A percentile compares a stretch with the other conserved stretches of the same genome.
Conservation (phyloP, 2,329 filamentous ascomycete genomes). For the Lasiodiplodia hormozganensis region DNA sequence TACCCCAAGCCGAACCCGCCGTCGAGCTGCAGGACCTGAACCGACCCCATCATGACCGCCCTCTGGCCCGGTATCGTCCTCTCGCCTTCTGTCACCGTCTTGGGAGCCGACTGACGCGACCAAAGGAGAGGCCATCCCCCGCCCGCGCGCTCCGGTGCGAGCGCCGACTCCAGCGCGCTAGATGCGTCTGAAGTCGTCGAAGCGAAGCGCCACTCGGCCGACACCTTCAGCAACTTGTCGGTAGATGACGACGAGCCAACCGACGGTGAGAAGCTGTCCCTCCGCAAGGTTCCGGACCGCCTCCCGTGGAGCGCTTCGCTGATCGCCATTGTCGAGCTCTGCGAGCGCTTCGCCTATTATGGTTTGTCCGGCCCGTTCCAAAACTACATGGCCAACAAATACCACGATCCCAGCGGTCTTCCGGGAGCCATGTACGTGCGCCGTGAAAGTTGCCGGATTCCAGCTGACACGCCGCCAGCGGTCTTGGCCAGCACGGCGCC, state of each 20-base stretch:
- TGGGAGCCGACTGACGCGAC: background rate
- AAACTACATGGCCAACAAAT: constrained; percentile 57
- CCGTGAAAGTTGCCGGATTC: background rate
- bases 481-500: constrained; percentile 51
- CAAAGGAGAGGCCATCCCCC: background rate
- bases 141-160: background rate
- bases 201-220: constrained; percentile 3
- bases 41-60: constrained; percentile 6
- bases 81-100: too few relatives aligned
- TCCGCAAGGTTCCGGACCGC: constrained; percentile 55
- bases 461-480: constrained; percentile 34
- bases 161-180: constrained; percentile 8
- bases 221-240: constrained; percentile 21
- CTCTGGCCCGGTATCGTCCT: constrained; percentile 7
- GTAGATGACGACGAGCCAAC: constrained; percentile 43
- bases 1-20: constrained; percentile 22
- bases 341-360: constrained; percentile 59
- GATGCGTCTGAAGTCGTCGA: constrained; percentile 17
- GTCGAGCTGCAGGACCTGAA: constrained; percentile 18
- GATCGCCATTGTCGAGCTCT: constrained; percentile 58
- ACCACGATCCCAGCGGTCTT: constrained; percentile 48
- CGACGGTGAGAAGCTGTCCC: constrained; percentile 50
- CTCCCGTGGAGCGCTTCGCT: constrained; percentile 56
- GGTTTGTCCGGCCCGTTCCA: constrained; percentile 56
- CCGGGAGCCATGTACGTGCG: constrained; percentile 44